Percentiles rank a stretch among this genome's conserved stretches.
phyloP scores from a whole-genome alignment of 257 asterid species.

The Fraxinus anomala region DNA sequence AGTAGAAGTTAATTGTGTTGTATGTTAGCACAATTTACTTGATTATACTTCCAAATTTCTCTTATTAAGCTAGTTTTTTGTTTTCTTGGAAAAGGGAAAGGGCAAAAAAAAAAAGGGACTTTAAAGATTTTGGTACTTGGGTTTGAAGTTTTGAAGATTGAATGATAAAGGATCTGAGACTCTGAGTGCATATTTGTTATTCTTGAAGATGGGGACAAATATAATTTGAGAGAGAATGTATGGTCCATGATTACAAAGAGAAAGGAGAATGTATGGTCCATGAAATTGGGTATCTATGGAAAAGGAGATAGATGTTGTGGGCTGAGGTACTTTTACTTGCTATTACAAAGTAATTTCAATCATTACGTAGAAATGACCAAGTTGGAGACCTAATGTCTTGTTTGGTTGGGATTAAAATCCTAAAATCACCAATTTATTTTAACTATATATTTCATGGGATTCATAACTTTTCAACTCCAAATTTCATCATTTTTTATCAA shows the following conservation, averaged over 20 bases:
- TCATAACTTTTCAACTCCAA: no score
- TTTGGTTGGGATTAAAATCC: no score
- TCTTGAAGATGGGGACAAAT: constrained; percentile 40
- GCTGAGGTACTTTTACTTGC: no score
- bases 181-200: constrained; percentile 20
- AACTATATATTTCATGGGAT: no score
- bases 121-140: constrained; percentile 29
- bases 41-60: not conserved
- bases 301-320: no score
- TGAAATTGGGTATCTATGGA: not conserved
- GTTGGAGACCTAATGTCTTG: no score
- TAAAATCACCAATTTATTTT: no score
- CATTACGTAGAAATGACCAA: no score
- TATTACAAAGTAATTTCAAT: no score
- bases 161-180: constrained; percentile 9
- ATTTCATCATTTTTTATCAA: no score
- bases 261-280: constrained; percentile 34
- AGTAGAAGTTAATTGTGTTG: not conserved
- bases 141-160: constrained; percentile 18
- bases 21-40: not conserved
- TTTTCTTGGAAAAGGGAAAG: not conserved
- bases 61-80: not conserved
- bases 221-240: constrained; percentile 26
- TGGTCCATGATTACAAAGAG: constrained; percentile 35
- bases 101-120: not conserved